Conservation (phyloP, 768 basidiomycete genomes). For the Amanita pseudoporphyria region DNA sequence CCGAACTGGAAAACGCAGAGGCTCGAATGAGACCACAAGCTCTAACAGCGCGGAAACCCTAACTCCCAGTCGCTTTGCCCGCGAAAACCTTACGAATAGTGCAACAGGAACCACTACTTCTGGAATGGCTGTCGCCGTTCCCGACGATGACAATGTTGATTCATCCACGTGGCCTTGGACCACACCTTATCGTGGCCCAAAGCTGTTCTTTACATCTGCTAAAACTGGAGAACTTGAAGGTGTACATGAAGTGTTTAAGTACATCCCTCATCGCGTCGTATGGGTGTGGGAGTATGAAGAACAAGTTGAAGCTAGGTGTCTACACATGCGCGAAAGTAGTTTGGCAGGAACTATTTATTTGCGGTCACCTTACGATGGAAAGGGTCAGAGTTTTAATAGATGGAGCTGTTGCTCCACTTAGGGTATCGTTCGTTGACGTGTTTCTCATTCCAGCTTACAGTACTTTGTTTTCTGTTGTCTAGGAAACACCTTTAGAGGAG, state of each 20-base stretch:
- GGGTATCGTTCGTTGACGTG: not conserved
- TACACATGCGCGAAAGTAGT: slow-evolving; percentile 30
- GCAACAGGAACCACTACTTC: not conserved
- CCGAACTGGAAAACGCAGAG: slow-evolving; percentile 15
- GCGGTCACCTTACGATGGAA: not conserved
- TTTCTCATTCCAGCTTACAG: no score
- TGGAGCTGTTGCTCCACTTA: not conserved
- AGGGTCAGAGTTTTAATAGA: not conserved
- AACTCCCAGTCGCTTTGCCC: slow-evolving; percentile 48
- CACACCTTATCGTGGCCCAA: slow-evolving; percentile 41
- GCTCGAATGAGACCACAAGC: slow-evolving; percentile 28
- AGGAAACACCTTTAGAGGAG: no score
- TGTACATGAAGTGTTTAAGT: slow-evolving; percentile 67
- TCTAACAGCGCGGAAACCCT: slow-evolving; percentile 45
- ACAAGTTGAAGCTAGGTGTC: slow-evolving; percentile 32
- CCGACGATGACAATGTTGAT: not conserved
- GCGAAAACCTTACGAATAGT: slow-evolving; percentile 14
- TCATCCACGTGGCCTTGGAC: slow-evolving; percentile 6
- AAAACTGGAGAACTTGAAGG: slow-evolving; percentile 74
- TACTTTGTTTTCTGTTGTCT: no score
- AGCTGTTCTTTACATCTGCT: slow-evolving; percentile 67
- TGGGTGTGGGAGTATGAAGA: slow-evolving; percentile 62
- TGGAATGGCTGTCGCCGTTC: not conserved
- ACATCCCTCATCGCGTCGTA: slow-evolving; percentile 57
- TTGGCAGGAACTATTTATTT: slow-evolving; percentile 25